Base-by-base conservation (phyloP, 108 stramenopile genomes). In the Skeletonema grethae region DNA sequence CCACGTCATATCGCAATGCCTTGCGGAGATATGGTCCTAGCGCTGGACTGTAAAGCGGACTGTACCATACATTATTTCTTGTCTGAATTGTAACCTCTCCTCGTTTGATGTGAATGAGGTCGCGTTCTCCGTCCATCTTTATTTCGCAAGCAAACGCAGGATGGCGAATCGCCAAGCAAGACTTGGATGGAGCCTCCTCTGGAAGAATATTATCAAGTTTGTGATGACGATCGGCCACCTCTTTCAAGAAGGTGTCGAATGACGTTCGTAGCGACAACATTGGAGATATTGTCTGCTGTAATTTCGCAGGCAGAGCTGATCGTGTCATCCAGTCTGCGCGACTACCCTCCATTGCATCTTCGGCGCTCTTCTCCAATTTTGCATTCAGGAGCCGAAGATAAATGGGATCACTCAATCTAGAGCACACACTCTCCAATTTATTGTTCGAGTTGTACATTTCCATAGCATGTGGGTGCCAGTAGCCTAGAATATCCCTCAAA, bases 61-160 rank as follows among this genome's bases (percentile, higher is more conserved):
- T 89, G 34, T 82, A 82, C 80, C 80, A 82, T 1, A 63, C 71
- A 41, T 66, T 66, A 22, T 76, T 76, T 60, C 80, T 59, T 0
- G 80, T 82, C 65, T 82, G 57, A 32, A 90, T 86, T 10, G 77
- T 90, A 25, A 90, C 89, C 31, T 71, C 67, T 2, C 86, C 86
- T 36, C 77, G 70, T 55, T 82, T 77, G 31, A 87, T 66, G 76
- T 95, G 91, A 12, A 87, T 71, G 28, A 95, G 50, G 71, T 88
- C 78, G 29, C 91, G 78, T 63, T 95, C 91, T n/a, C 94, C 94
- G 76, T 95, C 94, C 65, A 90, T 79, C 62, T 95, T 95, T 43
- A 86, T 83, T 77, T 95, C 95, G 39, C 87, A 84, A 36, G 79
- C 72, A 57, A 95, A 86, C 3, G 88, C 82, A 41, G 95, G 95